phyloP scores from a whole-genome alignment of 257 asterid species.

The Fraxinus cuspidata region DNA sequence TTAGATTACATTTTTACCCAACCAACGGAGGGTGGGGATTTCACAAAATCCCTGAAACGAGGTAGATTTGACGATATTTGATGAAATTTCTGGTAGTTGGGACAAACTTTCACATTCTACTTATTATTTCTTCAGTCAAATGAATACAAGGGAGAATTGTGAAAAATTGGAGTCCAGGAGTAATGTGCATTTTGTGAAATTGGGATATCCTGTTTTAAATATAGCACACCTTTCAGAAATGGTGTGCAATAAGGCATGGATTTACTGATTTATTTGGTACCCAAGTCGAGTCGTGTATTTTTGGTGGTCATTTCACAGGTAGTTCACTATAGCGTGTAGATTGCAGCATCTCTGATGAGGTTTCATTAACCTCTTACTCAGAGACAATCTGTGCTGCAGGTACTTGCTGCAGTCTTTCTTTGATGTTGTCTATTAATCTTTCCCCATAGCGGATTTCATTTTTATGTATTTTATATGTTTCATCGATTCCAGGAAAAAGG shows the following conservation, averaged over 20 bases:
- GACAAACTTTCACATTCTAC: slow-evolving; percentile 34
- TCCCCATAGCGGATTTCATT: slow-evolving; percentile 32
- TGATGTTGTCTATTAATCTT: slow-evolving; percentile 19
- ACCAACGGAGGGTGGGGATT: slow-evolving; percentile 18
- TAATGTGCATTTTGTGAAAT: slow-evolving; percentile 37
- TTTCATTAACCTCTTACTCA: slow-evolving; percentile 43
- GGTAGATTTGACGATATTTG: slow-evolving; percentile 51
- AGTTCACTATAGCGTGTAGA: slow-evolving; percentile 37
- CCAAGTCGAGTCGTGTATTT: background rate
- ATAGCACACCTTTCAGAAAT: slow-evolving; percentile 37
- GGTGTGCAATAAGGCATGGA: slow-evolving; percentile 38
- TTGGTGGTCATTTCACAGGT: slow-evolving; percentile 10
- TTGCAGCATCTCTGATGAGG: slow-evolving; percentile 57
- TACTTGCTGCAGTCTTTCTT: slow-evolving; percentile 44
- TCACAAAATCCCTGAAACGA: slow-evolving; percentile 35
- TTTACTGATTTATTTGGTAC: slow-evolving; percentile 27
- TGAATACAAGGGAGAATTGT: slow-evolving; percentile 29
- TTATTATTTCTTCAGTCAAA: slow-evolving; percentile 40
- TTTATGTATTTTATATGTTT: slow-evolving; percentile 37
- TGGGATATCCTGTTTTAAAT: slow-evolving; percentile 31
- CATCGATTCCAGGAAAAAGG: slow-evolving; percentile 55
- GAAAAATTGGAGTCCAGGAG: slow-evolving; percentile 40
- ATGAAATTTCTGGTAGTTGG: slow-evolving; percentile 49
- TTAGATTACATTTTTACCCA: slow-evolving; percentile 22
- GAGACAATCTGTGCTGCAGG: slow-evolving; percentile 57